Evolutionary conservation across 352 stramenopile species (phyloP).

Genomic region (Thraustochytrium sp.): DNA sequence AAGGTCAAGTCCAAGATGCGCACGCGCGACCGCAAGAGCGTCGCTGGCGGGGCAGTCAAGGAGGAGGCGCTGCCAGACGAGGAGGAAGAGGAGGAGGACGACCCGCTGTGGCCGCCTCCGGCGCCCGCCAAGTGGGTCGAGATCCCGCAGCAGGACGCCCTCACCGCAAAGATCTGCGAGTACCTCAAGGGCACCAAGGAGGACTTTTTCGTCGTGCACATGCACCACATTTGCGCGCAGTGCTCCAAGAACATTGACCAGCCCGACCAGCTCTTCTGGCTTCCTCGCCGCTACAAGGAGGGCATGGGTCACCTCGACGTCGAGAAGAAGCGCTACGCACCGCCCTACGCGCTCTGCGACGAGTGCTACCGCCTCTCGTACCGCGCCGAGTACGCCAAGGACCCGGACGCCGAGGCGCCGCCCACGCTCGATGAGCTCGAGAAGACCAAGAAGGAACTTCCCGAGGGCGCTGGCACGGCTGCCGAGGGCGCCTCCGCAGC

Average conservation of each 20-base stretch:
- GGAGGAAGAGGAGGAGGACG: slow-evolving; percentile 45
- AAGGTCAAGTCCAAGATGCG: slow-evolving; percentile 43
- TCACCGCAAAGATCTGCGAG: slow-evolving; percentile 44
- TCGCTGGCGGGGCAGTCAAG: background rate
- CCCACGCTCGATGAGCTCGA: background rate
- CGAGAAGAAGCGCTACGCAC: slow-evolving; percentile 21
- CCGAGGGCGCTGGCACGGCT: too few relatives aligned
- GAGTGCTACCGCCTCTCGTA: slow-evolving; percentile 13
- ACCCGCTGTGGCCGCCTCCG: slow-evolving; percentile 26
- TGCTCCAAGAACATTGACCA: slow-evolving; percentile 30
- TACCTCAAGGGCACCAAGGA: slow-evolving; percentile 47
- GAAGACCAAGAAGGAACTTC: background rate
- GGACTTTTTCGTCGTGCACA: slow-evolving; percentile 49
- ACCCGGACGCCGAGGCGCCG: background rate
- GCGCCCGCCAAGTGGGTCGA: slow-evolving; percentile 26
- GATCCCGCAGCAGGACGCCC: slow-evolving; percentile 42
- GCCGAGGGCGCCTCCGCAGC: background rate
- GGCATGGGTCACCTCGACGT: slow-evolving; percentile 34
- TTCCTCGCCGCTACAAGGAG: slow-evolving; percentile 12
- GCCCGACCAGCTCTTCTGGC: slow-evolving; percentile 40
- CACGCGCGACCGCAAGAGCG: background rate
- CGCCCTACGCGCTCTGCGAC: slow-evolving; percentile 39
- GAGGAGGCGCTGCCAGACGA: background rate
- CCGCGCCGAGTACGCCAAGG: background rate
- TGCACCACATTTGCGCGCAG: slow-evolving; percentile 38